phyloP scores from a whole-genome alignment of 2,329 filamentous ascomycete species.

The Fusarium sp. region DNA sequence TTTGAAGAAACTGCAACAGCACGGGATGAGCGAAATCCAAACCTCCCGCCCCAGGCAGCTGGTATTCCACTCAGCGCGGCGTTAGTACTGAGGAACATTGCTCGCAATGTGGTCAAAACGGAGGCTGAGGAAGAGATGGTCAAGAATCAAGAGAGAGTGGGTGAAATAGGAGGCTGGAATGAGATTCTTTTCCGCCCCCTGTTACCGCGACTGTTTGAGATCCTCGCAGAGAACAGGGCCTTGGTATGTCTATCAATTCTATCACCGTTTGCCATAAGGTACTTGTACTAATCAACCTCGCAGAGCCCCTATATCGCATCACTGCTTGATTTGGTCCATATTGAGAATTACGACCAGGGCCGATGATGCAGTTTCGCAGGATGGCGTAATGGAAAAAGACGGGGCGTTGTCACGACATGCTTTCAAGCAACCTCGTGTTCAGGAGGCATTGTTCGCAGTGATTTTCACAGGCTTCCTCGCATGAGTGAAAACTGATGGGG shows the following conservation, averaged over 20 bases:
- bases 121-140: conserved; percentile 65
- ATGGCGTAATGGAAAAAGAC: conserved; percentile 16
- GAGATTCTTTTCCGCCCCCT: conserved; percentile 74
- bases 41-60: conserved; percentile 70
- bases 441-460: conserved; percentile 4
- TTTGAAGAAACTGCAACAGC: conserved; percentile 67
- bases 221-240: conserved; percentile 74
- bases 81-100: conserved; percentile 82
- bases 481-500: conserved; percentile 26
- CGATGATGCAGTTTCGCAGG: conserved; percentile 22
- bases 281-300: conserved; percentile 26
- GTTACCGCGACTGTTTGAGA: conserved; percentile 72
- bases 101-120: conserved; percentile 72
- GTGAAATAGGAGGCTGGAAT: conserved; percentile 69
- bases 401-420: conserved; percentile 18
- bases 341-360: conserved; percentile 43
- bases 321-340: conserved; percentile 52
- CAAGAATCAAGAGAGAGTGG: conserved; percentile 57
- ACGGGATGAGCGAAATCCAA: conserved; percentile 68
- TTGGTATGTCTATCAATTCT: conserved; percentile 57
- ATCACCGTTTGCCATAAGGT: neutral
- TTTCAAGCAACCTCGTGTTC: neutral
- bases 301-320: conserved; percentile 56
- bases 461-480: conserved; percentile 11
- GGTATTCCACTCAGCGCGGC: conserved; percentile 83